Percentiles rank a stretch among this genome's conserved stretches.
Evolutionary conservation across 768 basidiomycete genomes (phyloP).

Genomic region (Amanita jacksonii): DNA sequence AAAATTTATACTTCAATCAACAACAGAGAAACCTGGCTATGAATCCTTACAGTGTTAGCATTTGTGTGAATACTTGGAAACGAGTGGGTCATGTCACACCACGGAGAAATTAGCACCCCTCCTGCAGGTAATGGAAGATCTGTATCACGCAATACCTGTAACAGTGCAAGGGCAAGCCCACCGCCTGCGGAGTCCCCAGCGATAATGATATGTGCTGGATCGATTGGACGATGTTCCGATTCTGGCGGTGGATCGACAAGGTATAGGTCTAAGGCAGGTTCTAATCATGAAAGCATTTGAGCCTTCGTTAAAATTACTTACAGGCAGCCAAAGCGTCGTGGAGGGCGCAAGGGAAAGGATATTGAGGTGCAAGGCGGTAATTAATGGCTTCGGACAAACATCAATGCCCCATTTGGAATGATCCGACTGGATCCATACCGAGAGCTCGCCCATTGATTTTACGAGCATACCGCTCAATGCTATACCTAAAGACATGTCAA

Average conservation of each 20-base stretch:
- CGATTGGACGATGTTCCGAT: conserved; percentile 68
- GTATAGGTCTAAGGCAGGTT: conserved; percentile 49
- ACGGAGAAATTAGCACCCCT: conserved; percentile 84
- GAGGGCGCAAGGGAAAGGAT: conserved; percentile 89
- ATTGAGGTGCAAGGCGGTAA: conserved; percentile 90
- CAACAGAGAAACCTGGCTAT: background rate
- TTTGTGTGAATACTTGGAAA: conserved; percentile 85
- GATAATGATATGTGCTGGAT: conserved; percentile 74
- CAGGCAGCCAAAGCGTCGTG: conserved; percentile 88
- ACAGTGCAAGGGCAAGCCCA: conserved; percentile 70
- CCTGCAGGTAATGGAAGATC: conserved; percentile 81
- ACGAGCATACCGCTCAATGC: conserved; percentile 76
- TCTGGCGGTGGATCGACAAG: conserved; percentile 80
- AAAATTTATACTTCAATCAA: background rate
- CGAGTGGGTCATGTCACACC: conserved; percentile 88
- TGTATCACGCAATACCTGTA: conserved; percentile 82
- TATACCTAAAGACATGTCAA: too few relatives aligned
- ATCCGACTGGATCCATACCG: conserved; percentile 28
- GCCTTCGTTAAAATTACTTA: conserved; percentile 33
- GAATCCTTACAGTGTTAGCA: conserved; percentile 65
- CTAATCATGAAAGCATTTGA: too few relatives aligned
- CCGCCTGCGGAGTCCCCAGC: conserved; percentile 94
- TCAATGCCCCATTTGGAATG: background rate
- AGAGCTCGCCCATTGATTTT: conserved; percentile 92
- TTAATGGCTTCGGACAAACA: conserved; percentile 51